Base-by-base conservation (phyloP, 441 rosid genomes). In the Populus tomentosa region DNA sequence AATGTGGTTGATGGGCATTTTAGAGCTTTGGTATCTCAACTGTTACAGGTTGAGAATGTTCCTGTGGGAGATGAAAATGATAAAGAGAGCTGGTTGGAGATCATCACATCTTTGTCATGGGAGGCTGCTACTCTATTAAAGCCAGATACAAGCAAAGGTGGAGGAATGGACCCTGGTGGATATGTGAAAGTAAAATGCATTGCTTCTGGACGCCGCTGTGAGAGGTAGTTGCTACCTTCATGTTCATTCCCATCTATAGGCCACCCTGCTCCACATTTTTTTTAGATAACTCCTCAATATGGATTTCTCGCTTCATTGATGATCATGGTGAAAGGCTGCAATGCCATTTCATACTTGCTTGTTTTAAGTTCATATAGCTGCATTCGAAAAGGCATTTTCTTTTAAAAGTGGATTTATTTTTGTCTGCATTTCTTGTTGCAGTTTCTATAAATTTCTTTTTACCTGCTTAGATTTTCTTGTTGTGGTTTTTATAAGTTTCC, bases 81-180 rank as follows among this genome's bases (percentile, higher is more conserved):
- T 70, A 78, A 88, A 75, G 96, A 89, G 67, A 81, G 91, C 83
- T 97, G 99, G 99, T 80, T 97, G 81, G 98, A 97, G 87, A 94
- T 93, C 64, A 91, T 97, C 79, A 90, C 96, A 24, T 88, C 97
- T 81, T 90, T 97, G 69, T 94, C 98, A 23, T 97, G 98, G 98
- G 97, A 94, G 83, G 99, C 97, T 82, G 98, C 98, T 65, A 90
- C 95, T 10, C 88, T 94, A 61, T 69, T 97, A 79, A 97, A 97
- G 86, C 99, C 98, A 65, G 99, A 97, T 87, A 94, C 81, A 86
- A 94, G 98, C 86, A 87, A 80, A 81, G 88, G 97, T 77, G 98
- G 98, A 77, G 97, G 98, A 77, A 97, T 97, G 99, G 99, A 97
- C 85, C 99, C 99, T 36, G 98, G 93, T 85, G 98, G 98, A 67